Percentiles rank a stretch among this genome's conserved stretches.
Conservation (phyloP, 768 basidiomycete genomes). For the Thelephora ganbajun region DNA sequence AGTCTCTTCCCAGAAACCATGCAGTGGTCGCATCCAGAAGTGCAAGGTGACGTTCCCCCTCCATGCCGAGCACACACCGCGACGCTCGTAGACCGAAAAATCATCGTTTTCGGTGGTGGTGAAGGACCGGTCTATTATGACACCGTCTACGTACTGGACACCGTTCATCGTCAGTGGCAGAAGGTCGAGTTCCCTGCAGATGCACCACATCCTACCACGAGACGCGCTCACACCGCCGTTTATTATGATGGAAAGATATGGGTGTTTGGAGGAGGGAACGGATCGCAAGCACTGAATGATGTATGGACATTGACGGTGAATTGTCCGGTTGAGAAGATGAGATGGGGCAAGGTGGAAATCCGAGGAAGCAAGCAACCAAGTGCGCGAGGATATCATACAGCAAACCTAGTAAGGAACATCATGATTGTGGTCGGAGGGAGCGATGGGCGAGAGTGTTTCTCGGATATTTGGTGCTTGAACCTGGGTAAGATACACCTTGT, state of each 20-base stretch:
- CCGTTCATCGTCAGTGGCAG: constrained; percentile 53
- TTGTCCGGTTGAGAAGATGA: constrained; percentile 24
- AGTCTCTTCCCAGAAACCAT: constrained; percentile 49
- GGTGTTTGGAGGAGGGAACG: constrained; percentile 92
- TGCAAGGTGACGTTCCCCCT: constrained; percentile 64
- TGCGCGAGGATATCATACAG: constrained; percentile 80
- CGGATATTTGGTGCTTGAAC: constrained; percentile 78
- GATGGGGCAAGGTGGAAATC: constrained; percentile 49
- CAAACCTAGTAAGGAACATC: constrained; percentile 70
- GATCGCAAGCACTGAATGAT: constrained; percentile 79
- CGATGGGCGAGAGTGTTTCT: constrained; percentile 79
- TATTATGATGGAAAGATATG: constrained; percentile 59
- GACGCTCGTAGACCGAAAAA: constrained; percentile 65
- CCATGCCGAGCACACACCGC: constrained; percentile 83
- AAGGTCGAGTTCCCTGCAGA: constrained; percentile 22
- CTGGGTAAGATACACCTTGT: constrained; percentile 40
- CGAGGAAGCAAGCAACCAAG: constrained; percentile 36
- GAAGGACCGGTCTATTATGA: constrained; percentile 75
- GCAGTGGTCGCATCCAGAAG: constrained; percentile 75
- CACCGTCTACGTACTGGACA: constrained; percentile 72
- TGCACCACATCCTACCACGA: constrained; percentile 25
- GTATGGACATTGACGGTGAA: constrained; percentile 75
- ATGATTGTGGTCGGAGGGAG: constrained; percentile 89
- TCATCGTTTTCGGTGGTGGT: constrained; percentile 82
- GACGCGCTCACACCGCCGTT: constrained; percentile 83